Conservation (phyloP, 805 yeast genomes). For the Wickerhamomyces kurtzmanii region DNA sequence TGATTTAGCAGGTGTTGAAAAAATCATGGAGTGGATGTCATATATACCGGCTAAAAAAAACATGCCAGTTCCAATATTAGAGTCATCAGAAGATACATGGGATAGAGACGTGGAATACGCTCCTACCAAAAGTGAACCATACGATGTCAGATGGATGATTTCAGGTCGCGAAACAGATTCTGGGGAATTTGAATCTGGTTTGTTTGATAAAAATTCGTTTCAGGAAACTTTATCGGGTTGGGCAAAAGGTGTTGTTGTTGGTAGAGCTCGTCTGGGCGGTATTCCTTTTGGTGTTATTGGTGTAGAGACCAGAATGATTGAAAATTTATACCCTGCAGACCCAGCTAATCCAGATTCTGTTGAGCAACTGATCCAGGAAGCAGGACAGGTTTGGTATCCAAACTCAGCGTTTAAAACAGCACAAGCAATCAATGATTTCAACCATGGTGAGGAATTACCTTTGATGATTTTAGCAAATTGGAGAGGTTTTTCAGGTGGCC, state of each 20-base stretch:
- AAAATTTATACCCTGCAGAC: conserved; percentile 91
- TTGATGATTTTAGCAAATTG: conserved; percentile 97
- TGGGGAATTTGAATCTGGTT: conserved; percentile 73
- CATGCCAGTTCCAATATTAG: conserved; percentile 84
- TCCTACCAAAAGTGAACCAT: conserved; percentile 64
- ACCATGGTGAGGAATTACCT: conserved; percentile 96
- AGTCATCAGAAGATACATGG: conserved; percentile 72
- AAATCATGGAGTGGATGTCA: conserved; percentile 92
- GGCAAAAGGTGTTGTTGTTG: conserved; percentile 98
- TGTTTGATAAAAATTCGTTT: conserved; percentile 90
- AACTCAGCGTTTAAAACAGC: conserved; percentile 99
- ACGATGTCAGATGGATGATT: conserved; percentile 93
- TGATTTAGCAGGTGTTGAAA: conserved; percentile 92
- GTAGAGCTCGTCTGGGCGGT: conserved; percentile 98
- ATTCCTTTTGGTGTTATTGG: conserved; percentile 97
- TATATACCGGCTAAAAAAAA: conserved; percentile 88
- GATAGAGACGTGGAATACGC: conserved; percentile 81
- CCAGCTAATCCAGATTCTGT: conserved; percentile 97
- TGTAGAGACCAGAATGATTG: conserved; percentile 87
- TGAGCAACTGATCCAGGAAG: conserved; percentile 81
- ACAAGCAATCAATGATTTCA: conserved; percentile 95
- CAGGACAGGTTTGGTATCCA: conserved; percentile 99
- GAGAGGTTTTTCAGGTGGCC: conserved; percentile 99
- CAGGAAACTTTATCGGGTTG: conserved; percentile 95
- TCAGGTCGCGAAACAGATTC: conserved; percentile 66